phyloP scores from a whole-genome alignment of 768 basidiomycete species.

The Pleurotus citrinopileatus region DNA sequence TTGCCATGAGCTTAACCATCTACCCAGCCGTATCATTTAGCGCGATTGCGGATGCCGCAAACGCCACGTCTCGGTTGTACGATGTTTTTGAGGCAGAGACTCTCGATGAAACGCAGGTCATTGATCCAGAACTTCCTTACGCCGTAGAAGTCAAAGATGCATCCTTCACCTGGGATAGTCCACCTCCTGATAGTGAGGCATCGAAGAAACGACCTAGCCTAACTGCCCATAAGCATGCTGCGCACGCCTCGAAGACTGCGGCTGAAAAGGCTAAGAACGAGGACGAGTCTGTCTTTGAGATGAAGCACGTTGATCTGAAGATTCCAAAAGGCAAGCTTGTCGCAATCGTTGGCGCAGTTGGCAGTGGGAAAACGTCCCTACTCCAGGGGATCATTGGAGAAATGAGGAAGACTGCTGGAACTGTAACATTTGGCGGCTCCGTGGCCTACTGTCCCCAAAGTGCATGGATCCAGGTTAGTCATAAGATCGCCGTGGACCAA shows the following conservation, averaged over 20 bases:
- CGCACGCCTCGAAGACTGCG: slow-evolving; percentile 13
- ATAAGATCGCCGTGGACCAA: not conserved
- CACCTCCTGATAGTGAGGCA: slow-evolving; percentile 49
- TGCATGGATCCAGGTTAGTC: slow-evolving; percentile 81
- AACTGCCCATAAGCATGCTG: not conserved
- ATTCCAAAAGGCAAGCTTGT: slow-evolving; percentile 78
- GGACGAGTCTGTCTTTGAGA: slow-evolving; percentile 53
- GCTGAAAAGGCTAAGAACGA: slow-evolving; percentile 29
- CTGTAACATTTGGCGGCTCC: slow-evolving; percentile 68
- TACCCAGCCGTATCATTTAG: slow-evolving; percentile 64
- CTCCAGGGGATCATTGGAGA: slow-evolving; percentile 79
- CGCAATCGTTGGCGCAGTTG: slow-evolving; percentile 84
- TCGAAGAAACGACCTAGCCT: slow-evolving; percentile 28
- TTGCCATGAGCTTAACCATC: slow-evolving; percentile 12
- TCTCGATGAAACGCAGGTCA: slow-evolving; percentile 51
- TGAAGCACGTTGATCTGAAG: slow-evolving; percentile 59
- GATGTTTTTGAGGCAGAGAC: slow-evolving; percentile 85
- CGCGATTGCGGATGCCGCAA: slow-evolving; percentile 80
- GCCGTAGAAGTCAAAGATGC: slow-evolving; percentile 70
- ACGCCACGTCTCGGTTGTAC: slow-evolving; percentile 73
- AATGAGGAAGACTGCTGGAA: slow-evolving; percentile 71
- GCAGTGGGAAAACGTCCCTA: slow-evolving; percentile 66
- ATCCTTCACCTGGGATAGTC: slow-evolving; percentile 85
- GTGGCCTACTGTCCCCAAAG: slow-evolving; percentile 84
- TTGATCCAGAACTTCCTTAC: slow-evolving; percentile 52